Percentiles rank a stretch among this genome's conserved stretches.
Evolutionary conservation across 805 yeast species (phyloP).

Genomic region (Metschnikowia kofuensis): DNA sequence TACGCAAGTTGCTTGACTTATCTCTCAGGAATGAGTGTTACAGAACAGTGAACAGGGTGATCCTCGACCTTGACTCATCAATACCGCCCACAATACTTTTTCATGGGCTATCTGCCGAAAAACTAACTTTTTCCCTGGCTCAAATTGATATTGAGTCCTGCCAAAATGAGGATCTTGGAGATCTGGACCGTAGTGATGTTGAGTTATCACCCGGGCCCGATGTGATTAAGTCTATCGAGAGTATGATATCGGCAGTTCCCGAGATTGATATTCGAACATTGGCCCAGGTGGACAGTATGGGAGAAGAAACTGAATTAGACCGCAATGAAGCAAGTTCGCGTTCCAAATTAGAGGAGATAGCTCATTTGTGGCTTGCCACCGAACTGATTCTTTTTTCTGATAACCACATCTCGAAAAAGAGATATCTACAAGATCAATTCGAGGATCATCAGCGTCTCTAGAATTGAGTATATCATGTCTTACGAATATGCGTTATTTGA

Average conservation of each 20-base stretch:
- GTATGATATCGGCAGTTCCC: conserved; percentile 8
- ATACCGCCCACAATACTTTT: conserved; percentile 7
- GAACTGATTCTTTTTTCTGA: conserved; percentile 44
- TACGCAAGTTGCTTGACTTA: conserved; percentile 55
- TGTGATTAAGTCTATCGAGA: conserved; percentile 5
- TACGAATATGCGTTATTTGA: too few relatives aligned
- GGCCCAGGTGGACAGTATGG: not conserved
- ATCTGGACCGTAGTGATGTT: conserved; percentile 10
- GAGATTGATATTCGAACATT: not conserved
- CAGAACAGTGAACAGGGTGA: conserved; percentile 64
- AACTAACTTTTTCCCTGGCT: conserved; percentile 5
- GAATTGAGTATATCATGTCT: not conserved
- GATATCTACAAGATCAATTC: conserved; percentile 21
- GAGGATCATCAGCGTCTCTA: conserved; percentile 2
- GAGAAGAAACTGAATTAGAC: not conserved
- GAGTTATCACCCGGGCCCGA: conserved; percentile 7
- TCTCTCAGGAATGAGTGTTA: conserved; percentile 65
- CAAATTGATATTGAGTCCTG: not conserved
- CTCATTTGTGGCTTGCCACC: conserved; percentile 64
- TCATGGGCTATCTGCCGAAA: conserved; percentile 6
- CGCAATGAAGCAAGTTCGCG: conserved; percentile 22
- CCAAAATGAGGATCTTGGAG: conserved; percentile 9
- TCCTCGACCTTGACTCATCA: conserved; percentile 37
- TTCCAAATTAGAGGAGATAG: conserved; percentile 49
- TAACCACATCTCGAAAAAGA: conserved; percentile 25